Percentiles rank a stretch among this genome's conserved stretches.
Evolutionary conservation across 2,329 filamentous ascomycete genomes (phyloP).

Genomic region (Fusarium cicatricum): DNA sequence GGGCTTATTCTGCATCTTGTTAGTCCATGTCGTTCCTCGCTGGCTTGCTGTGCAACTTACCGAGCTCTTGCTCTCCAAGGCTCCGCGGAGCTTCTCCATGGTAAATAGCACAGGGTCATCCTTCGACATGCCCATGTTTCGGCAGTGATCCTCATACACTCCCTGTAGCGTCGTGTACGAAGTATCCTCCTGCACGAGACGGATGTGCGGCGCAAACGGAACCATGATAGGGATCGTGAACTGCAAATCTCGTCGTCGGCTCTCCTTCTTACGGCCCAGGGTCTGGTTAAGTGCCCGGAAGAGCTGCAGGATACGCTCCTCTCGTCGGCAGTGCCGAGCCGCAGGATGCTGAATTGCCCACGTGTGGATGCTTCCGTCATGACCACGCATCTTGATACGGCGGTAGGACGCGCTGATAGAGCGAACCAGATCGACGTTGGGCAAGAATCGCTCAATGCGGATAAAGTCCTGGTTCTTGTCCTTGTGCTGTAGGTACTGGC

Average conservation of each 20-base stretch:
- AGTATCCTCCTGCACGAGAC: conserved; percentile 93
- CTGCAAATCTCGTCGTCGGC: conserved; percentile 88
- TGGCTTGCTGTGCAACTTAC: conserved; percentile 51
- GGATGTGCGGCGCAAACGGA: conserved; percentile 91
- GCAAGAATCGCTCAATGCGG: conserved; percentile 94
- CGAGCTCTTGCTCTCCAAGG: conserved; percentile 72
- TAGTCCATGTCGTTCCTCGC: conserved; percentile 4
- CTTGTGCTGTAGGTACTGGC: conserved; percentile 95
- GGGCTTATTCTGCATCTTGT: conserved; percentile 62
- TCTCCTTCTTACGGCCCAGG: conserved; percentile 92
- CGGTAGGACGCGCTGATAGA: conserved; percentile 92
- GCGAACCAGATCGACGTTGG: conserved; percentile 91
- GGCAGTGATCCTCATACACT: conserved; percentile 95
- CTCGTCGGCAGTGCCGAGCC: conserved; percentile 87
- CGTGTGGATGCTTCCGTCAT: conserved; percentile 95
- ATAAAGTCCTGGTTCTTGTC: conserved; percentile 99
- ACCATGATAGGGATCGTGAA: conserved; percentile 97
- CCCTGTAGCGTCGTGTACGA: conserved; percentile 95
- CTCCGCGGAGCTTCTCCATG: conserved; percentile 88
- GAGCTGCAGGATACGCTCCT: conserved; percentile 93
- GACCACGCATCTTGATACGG: conserved; percentile 92
- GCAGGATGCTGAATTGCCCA: conserved; percentile 98
- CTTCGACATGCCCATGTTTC: conserved; percentile 85
- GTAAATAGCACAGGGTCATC: conserved; percentile 95
- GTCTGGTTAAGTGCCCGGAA: conserved; percentile 98